Conservation (phyloP, 768 basidiomycete genomes). For the Amanita subjunquillea region DNA sequence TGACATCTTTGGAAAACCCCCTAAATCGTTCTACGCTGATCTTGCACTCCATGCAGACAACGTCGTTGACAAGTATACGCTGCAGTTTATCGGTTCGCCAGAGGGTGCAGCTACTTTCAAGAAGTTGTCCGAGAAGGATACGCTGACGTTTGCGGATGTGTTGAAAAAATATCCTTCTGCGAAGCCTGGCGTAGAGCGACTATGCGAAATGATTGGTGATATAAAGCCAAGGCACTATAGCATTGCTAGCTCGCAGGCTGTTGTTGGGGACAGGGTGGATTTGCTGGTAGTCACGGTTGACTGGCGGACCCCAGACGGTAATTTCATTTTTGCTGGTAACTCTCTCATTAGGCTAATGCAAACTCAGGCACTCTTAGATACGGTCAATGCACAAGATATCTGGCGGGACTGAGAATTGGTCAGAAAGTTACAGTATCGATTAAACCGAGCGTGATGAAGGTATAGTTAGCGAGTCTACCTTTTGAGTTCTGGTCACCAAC, state of each 20-base stretch:
- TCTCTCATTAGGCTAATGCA: constrained; percentile 3
- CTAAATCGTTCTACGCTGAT: constrained; percentile 91
- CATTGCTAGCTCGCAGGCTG: constrained; percentile 92
- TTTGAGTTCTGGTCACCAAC: background rate
- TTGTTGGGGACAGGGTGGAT: constrained; percentile 91
- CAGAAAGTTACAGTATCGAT: constrained; percentile 95
- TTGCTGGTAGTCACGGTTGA: constrained; percentile 94
- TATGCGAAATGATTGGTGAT: constrained; percentile 86
- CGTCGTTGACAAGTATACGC: constrained; percentile 62
- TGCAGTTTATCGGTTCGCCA: constrained; percentile 88
- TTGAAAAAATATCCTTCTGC: constrained; percentile 66
- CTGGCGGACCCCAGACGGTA: constrained; percentile 81
- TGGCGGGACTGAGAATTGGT: constrained; percentile 72
- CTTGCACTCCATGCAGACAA: constrained; percentile 67
- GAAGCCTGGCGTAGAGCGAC: constrained; percentile 68
- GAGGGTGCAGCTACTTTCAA: constrained; percentile 92
- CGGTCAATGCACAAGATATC: constrained; percentile 96
- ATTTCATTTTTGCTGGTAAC: constrained; percentile 15
- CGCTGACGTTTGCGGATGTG: constrained; percentile 87
- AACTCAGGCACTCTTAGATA: constrained; percentile 58
- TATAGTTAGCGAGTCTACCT: constrained; percentile 16
- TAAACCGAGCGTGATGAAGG: constrained; percentile 99
- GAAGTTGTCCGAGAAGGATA: constrained; percentile 91
- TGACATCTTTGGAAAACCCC: constrained; percentile 92
- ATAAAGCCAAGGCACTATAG: constrained; percentile 98